Conservation (phyloP, 2,329 filamentous ascomycete species). For the Clarireedia sp. region DNA sequence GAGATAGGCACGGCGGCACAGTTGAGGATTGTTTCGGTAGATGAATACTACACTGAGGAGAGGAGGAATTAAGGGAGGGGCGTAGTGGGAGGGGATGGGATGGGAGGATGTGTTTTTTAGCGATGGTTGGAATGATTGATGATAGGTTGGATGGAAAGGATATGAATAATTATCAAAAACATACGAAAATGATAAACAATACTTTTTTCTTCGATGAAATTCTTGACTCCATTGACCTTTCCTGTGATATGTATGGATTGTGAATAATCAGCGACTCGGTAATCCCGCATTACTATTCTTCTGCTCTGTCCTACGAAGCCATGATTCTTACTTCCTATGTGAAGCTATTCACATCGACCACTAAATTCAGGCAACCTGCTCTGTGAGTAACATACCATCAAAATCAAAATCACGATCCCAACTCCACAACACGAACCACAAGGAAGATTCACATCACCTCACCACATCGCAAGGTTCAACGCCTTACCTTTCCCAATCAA, state of each 20-base stretch:
- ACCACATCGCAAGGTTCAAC: not conserved
- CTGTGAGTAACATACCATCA: no score
- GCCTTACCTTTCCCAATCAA: not conserved
- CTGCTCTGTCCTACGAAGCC: not conserved
- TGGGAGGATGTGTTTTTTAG: not conserved
- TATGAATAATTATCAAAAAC: not conserved
- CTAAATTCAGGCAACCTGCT: not conserved
- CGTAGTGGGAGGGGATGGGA: not conserved
- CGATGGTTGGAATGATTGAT: not conserved
- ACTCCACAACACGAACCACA: not conserved
- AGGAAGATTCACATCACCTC: not conserved
- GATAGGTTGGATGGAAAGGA: not conserved
- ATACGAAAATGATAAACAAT: not conserved
- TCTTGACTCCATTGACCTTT: not conserved
- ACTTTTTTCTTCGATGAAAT: not conserved
- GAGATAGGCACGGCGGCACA: not conserved
- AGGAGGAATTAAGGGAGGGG: not conserved
- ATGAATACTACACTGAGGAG: not conserved
- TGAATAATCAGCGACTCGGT: not conserved
- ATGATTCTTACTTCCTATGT: not conserved
- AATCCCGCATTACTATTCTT: not conserved
- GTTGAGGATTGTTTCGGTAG: constrained; percentile 1
- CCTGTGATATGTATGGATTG: not conserved
- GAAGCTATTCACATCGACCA: not conserved
- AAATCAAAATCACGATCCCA: not conserved